These are phyloP conservation scores for Microcos paniculata DNA, from an alignment of 345 rosid species.

Conservation along the genomic window DNA sequence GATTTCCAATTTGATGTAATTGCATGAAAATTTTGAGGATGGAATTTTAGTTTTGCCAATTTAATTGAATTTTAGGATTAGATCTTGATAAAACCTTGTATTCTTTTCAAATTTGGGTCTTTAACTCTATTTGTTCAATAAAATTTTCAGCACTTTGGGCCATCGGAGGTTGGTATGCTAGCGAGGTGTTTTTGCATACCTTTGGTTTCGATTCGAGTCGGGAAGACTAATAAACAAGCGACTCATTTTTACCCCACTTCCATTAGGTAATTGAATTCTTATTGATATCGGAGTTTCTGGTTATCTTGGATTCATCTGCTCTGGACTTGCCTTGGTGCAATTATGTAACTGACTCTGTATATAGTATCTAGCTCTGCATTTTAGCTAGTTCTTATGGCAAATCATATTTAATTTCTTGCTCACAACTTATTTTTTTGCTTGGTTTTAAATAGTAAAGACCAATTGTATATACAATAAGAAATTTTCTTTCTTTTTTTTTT, in stretches of 20 bases:
- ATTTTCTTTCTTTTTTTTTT: neutral
- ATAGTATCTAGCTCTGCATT: neutral
- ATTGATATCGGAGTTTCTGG: neutral
- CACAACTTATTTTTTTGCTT: neutral
- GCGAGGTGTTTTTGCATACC: constrained; percentile 96
- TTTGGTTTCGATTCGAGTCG: constrained; percentile 86
- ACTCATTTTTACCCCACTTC: constrained; percentile 59
- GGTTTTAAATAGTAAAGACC: neutral
- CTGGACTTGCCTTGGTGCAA: neutral
- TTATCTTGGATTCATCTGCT: neutral
- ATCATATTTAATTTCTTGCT: neutral
- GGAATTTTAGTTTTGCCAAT: neutral
- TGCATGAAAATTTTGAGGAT: neutral
- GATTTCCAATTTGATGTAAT: neutral
- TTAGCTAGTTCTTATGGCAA: neutral
- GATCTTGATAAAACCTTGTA: neutral
- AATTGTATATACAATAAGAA: neutral
- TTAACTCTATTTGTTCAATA: neutral
- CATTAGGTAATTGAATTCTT: constrained; percentile 53
- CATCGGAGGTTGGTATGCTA: constrained; percentile 86
- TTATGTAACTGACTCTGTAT: neutral
- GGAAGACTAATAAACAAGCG: constrained; percentile 79
- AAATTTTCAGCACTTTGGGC: constrained; percentile 70
- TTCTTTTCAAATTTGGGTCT: neutral
- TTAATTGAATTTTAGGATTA: neutral